Base-by-base conservation (phyloP, 1,284 basidiomycete species). In the Ustilago trichophora region DNA sequence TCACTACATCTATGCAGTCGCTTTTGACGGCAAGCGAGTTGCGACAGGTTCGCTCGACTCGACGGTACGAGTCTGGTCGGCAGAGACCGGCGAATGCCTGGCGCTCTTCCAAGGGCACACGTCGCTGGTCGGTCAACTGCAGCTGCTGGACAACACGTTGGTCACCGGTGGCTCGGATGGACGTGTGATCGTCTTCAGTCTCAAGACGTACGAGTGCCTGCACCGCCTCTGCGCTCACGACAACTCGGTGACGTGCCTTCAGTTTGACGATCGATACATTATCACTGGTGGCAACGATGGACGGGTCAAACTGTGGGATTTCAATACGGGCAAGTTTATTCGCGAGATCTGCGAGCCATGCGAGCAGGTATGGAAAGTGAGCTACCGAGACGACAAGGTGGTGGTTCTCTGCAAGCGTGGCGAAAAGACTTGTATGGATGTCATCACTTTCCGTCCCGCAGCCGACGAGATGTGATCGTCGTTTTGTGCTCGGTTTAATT, bases 91-190 rank as follows among this genome's bases (percentile, higher is more conserved):
- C 18, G 85, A 89, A 67, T 93, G 92, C 76, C 81, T 91, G 6
- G 92, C 93, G 4, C 85, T 95, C 10, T 86, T 98, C 0, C 91
- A 93, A 81, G 94, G 92, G 2, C 95, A 98, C 81, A 94, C 93
- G 0, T 90, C 92, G 3, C 89, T 98, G 46, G 93, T 98, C 9
- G 95, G 93, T 66, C 92, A 95, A 79, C 85, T 98, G 21, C 93
- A 96, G 80, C 86, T 98, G 42, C 88, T 87, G 3, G 86, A 86
- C 50, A 76, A 80, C 22, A 84, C 90, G 24, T 88, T 98, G 51
- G 89, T 90, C 36, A 96, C 93, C 0, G 94, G 93, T 41, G 93
- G 92, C 16, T 93, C 93, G 1, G 94, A 97, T 77, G 95, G 95
- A 1, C 88, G 92, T 0, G 90, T 98, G 32, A 92, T 98, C 78